Conservation (phyloP, 768 basidiomycete species). For the Rhizopogon sp. region DNA sequence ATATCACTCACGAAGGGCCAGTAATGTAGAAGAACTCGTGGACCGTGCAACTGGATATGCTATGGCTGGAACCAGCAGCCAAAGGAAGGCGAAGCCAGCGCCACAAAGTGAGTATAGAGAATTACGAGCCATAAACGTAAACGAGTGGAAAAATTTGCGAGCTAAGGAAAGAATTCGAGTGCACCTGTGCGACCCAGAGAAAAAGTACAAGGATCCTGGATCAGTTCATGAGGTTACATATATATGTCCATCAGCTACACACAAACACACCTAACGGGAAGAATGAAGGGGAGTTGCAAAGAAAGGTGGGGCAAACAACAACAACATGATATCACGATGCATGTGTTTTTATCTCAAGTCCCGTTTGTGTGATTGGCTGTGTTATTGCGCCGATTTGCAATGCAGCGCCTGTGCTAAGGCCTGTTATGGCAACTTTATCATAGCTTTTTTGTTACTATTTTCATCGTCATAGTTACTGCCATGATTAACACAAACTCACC, state of each 20-base stretch:
- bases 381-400: not conserved
- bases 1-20: slow-evolving; percentile 53
- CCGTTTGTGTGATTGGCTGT: not conserved
- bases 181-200: slow-evolving; percentile 64
- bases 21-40: slow-evolving; percentile 17
- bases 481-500: too few relatives aligned
- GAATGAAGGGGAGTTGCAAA: not conserved
- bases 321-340: not conserved
- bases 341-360: not conserved
- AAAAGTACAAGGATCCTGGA: not conserved
- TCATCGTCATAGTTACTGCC: not conserved
- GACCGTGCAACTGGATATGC: slow-evolving; percentile 9
- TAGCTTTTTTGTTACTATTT: not conserved
- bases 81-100: not conserved
- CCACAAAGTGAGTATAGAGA: not conserved
- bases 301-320: not conserved
- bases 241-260: too few relatives aligned
- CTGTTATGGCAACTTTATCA: not conserved
- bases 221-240: not conserved
- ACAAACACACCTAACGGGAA: not conserved
- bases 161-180: slow-evolving; percentile 30
- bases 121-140: not conserved
- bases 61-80: not conserved
- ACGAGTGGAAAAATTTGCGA: too few relatives aligned
- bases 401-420: not conserved